Evolutionary conservation across 225 moss, liverwort and hornwort genomes (phyloP).

Genomic region (Ulota crispa): DNA sequence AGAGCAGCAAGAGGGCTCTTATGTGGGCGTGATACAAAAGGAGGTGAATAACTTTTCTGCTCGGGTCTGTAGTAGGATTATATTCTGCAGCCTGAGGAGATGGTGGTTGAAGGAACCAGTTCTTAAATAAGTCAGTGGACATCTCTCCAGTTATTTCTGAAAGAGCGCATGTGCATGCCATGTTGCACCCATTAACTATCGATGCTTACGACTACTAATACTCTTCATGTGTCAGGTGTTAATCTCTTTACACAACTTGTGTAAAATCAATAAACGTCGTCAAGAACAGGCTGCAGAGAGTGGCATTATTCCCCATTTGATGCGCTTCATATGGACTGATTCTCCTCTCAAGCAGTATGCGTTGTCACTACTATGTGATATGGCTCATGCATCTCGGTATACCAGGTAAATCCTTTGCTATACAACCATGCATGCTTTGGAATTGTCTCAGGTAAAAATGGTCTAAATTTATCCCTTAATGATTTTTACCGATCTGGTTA

Average conservation of each 20-base stretch:
- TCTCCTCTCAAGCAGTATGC: constrained; percentile 90
- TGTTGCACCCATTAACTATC: neutral
- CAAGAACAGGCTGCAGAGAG: constrained; percentile 99
- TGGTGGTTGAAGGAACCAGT: neutral
- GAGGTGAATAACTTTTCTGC: constrained; percentile 57
- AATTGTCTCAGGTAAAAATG: neutral
- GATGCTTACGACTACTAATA: constrained; percentile 14
- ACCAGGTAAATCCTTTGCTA: constrained; percentile 44
- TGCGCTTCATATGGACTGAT: constrained; percentile 76
- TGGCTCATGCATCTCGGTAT: constrained; percentile 97
- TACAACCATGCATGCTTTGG: neutral
- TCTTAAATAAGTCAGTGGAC: neutral
- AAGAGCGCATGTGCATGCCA: constrained; percentile 7
- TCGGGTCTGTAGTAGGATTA: neutral
- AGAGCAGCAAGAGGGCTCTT: constrained; percentile 70
- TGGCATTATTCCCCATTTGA: constrained; percentile 90
- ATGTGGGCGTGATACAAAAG: constrained; percentile 74
- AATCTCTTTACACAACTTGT: constrained; percentile 84
- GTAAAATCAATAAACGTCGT: constrained; percentile 95
- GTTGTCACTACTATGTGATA: constrained; percentile 87
- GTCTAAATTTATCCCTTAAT: neutral
- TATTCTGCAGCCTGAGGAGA: neutral
- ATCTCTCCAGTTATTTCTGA: neutral
- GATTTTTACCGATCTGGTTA: neutral
- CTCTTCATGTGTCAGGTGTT: constrained; percentile 57